These are phyloP conservation scores for Scytalidium sp. DNA, from an alignment of 2,329 filamentous ascomycete species.

Conservation along the genomic window DNA sequence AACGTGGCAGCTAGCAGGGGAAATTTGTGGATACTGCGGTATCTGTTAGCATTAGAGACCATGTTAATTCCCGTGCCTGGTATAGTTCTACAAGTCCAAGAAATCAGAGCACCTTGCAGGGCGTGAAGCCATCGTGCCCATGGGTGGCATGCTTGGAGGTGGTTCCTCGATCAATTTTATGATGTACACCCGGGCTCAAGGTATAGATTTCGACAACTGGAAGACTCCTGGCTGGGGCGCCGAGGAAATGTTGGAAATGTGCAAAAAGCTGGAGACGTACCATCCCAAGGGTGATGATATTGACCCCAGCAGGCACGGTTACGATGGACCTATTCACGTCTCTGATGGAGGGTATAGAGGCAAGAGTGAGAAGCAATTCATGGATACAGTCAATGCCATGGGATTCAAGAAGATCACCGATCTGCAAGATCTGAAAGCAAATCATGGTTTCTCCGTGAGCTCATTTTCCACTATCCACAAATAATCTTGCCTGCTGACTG, in stretches of 20 bases:
- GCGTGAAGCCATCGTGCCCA: conserved; percentile 38
- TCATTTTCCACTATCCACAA: background rate
- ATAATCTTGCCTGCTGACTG: conserved; percentile 9
- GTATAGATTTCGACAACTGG: conserved; percentile 50
- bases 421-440: conserved; percentile 46
- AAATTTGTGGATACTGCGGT: too few relatives aligned
- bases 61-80: conserved; percentile 4
- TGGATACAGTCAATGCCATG: conserved; percentile 42
- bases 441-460: conserved; percentile 30
- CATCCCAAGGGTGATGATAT: conserved; percentile 17
- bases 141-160: conserved; percentile 55
- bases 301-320: conserved; percentile 42
- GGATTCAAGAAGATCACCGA: conserved; percentile 53
- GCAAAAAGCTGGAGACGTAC: conserved; percentile 59
- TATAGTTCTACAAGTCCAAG: conserved; percentile 49
- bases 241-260: conserved; percentile 48
- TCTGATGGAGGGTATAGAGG: conserved; percentile 46
- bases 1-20: background rate
- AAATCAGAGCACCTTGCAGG: conserved; percentile 41
- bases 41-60: conserved; percentile 14
- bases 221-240: conserved; percentile 48
- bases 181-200: conserved; percentile 46
- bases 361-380: conserved; percentile 44
- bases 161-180: conserved; percentile 59
- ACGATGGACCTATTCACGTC: conserved; percentile 52